Conservation (phyloP, 2,329 filamentous ascomycete genomes). For the Didymella lethalis region DNA sequence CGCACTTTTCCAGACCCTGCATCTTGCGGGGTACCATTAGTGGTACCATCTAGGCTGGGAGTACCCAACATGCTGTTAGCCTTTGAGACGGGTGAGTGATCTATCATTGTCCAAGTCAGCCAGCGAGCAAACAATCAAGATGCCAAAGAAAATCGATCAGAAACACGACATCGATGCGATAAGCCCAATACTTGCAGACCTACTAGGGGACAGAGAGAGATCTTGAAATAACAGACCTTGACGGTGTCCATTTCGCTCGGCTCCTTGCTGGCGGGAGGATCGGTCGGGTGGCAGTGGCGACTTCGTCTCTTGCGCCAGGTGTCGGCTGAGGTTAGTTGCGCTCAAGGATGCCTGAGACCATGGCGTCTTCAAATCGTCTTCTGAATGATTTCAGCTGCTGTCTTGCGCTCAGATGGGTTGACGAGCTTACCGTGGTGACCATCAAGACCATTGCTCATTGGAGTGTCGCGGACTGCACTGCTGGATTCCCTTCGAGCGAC, state of each 20-base stretch:
- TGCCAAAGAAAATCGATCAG: neutral
- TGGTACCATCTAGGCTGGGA: neutral
- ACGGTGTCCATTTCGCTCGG: neutral
- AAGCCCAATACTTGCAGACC: neutral
- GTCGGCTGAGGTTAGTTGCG: neutral
- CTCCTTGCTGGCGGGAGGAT: neutral
- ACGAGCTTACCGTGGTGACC: constrained; percentile 9
- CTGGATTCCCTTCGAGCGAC: constrained; percentile 5
- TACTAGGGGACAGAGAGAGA: constrained; percentile 9
- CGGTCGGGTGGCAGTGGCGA: neutral
- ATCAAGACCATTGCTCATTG: constrained; percentile 6
- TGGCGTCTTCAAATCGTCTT: neutral
- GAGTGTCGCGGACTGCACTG: constrained; percentile 6
- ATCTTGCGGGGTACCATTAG: constrained; percentile 15
- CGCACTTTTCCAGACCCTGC: constrained; percentile 26
- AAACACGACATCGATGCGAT: neutral
- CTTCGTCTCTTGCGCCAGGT: neutral
- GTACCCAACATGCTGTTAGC: neutral
- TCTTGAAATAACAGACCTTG: constrained; percentile 18
- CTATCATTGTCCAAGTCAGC: constrained; percentile 1
- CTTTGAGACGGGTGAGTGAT: neutral
- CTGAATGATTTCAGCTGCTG: neutral
- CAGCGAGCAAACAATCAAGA: neutral
- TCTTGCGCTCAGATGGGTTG: too few relatives aligned
- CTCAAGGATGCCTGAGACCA: neutral